Evolutionary conservation across 2,329 filamentous ascomycete genomes (phyloP).

Genomic region (Bipolaris cookei): DNA sequence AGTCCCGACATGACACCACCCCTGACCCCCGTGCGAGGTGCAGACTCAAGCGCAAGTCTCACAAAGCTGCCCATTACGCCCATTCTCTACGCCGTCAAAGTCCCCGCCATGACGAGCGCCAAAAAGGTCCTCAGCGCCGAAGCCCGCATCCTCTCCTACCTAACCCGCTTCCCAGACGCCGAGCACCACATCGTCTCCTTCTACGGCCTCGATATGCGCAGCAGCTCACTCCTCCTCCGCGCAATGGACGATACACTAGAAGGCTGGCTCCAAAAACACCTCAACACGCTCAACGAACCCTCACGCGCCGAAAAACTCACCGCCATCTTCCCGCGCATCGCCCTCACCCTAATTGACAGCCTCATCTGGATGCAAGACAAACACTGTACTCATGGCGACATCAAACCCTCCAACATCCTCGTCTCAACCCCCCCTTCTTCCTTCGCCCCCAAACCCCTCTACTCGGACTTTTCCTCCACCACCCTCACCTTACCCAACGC

Average conservation of each 20-base stretch:
- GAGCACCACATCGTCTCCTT: conserved; percentile 41
- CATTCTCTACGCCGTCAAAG: conserved; percentile 44
- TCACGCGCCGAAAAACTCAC: conserved; percentile 47
- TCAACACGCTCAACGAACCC: conserved; percentile 36
- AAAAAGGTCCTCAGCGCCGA: conserved; percentile 42
- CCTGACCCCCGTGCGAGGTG: conserved; percentile 34
- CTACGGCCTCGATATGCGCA: conserved; percentile 42
- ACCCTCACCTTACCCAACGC: conserved; percentile 21
- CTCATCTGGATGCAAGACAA: conserved; percentile 52
- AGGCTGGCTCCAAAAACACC: conserved; percentile 35
- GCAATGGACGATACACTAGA: conserved; percentile 46
- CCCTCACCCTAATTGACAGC: conserved; percentile 49
- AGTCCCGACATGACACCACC: conserved; percentile 33
- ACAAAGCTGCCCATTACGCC: conserved; percentile 19
- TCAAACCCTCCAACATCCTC: conserved; percentile 58
- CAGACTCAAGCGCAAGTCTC: conserved; percentile 21
- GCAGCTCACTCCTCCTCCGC: conserved; percentile 40
- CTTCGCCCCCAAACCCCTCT: conserved; percentile 37
- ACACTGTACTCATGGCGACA: conserved; percentile 53
- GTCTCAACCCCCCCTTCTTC: conserved; percentile 47
- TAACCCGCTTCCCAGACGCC: conserved; percentile 34
- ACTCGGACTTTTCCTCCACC: conserved; percentile 55
- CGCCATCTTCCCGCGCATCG: conserved; percentile 50
- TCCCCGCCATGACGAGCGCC: conserved; percentile 38
- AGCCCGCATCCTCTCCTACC: conserved; percentile 42